phyloP scores from a whole-genome alignment of 345 rosid genomes.

The Turnera subulata region DNA sequence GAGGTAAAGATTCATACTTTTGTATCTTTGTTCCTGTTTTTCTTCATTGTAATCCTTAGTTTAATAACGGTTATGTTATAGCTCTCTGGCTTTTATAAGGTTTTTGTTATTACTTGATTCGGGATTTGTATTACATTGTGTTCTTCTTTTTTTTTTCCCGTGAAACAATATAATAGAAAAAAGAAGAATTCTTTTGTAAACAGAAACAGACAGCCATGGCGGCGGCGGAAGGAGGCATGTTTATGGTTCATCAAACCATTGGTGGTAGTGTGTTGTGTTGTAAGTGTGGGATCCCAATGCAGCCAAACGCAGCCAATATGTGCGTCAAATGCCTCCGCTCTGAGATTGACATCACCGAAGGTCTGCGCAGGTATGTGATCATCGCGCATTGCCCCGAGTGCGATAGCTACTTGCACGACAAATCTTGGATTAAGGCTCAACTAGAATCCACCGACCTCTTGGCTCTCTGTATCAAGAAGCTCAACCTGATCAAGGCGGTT shows the following conservation, averaged over 20 bases:
- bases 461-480: constrained; percentile 34
- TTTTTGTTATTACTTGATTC: no score
- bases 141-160: no score
- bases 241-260: constrained; percentile 16
- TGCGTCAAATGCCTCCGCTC: constrained; percentile 17
- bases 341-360: constrained; percentile 22
- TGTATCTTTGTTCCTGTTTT: no score
- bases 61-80: no score
- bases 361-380: constrained; percentile 9
- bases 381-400: constrained; percentile 18
- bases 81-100: no score
- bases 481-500: constrained; percentile 30
- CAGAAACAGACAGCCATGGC: constrained; percentile 15
- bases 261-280: constrained; percentile 24
- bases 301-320: constrained; percentile 22
- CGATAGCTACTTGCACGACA: constrained; percentile 20
- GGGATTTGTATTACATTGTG: no score
- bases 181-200: no score
- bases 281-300: constrained; percentile 20
- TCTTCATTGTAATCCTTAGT: no score
- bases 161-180: no score
- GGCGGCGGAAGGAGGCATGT: constrained; percentile 11
- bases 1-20: no score
- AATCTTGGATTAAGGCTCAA: constrained; percentile 46
- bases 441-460: constrained; percentile 48